Percentiles rank a stretch among this genome's conserved stretches.
phyloP scores from a whole-genome alignment of 345 rosid genomes.

The Raphanus sativus region DNA sequence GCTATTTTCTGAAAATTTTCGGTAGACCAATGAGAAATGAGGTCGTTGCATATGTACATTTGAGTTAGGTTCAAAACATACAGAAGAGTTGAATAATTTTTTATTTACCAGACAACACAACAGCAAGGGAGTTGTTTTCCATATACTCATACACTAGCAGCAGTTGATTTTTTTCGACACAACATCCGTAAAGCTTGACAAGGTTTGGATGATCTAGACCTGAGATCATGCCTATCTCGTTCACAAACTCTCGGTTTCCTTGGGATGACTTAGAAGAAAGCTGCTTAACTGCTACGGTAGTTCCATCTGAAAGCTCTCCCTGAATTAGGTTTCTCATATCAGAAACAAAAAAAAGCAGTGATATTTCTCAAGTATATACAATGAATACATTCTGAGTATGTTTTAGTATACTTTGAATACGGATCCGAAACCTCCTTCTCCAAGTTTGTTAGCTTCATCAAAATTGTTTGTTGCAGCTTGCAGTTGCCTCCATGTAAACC shows the following conservation, averaged over 20 bases:
- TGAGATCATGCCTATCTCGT: conserved; percentile 47
- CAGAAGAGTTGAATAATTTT: not conserved
- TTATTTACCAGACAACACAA: conserved; percentile 28
- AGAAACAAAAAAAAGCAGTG: not conserved
- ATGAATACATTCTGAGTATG: not conserved
- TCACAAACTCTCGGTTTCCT: conserved; percentile 48
- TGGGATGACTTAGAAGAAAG: conserved; percentile 47
- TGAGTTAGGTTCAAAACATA: not conserved
- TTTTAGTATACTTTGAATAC: conserved; percentile 25
- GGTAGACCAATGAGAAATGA: not conserved
- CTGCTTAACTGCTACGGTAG: conserved; percentile 41
- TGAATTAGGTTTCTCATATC: not conserved
- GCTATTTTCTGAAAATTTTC: not conserved
- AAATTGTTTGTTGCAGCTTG: conserved; percentile 34
- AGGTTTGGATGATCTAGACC: conserved; percentile 46
- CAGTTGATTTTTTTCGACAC: conserved; percentile 37
- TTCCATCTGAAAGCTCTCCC: conserved; percentile 30
- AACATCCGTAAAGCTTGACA: conserved; percentile 33
- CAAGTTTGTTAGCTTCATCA: conserved; percentile 31
- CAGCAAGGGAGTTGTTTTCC: conserved; percentile 49
- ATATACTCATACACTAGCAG: conserved; percentile 46
- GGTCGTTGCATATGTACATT: not conserved
- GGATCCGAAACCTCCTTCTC: conserved; percentile 40
- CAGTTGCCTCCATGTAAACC: conserved; percentile 29
- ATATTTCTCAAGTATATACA: not conserved